Conservation (phyloP, 352 stramenopile genomes). For the Globisporangium yorkense region DNA sequence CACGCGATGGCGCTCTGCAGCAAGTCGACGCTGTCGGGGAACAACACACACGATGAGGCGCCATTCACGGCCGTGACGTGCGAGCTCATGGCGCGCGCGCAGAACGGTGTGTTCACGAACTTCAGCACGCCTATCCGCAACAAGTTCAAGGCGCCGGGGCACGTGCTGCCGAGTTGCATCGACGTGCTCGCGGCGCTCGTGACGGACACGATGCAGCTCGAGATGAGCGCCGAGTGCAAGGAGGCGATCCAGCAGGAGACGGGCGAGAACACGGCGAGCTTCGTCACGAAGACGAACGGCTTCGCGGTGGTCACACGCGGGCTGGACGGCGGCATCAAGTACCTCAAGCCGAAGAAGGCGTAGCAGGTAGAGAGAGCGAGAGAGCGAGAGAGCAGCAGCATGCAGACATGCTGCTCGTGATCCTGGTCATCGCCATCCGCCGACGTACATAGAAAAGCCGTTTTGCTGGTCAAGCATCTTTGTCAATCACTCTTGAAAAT, state of each 20-base stretch:
- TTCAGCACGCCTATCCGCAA: constrained; percentile 56
- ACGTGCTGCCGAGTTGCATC: constrained; percentile 53
- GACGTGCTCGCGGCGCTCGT: constrained; percentile 38
- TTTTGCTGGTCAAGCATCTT: too few relatives aligned
- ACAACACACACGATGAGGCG: constrained; percentile 20
- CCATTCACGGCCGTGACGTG: constrained; percentile 56
- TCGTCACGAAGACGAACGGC: constrained; percentile 32
- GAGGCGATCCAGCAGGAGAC: constrained; percentile 44
- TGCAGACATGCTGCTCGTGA: background rate
- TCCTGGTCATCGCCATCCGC: too few relatives aligned
- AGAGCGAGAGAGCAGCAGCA: background rate
- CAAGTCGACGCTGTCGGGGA: constrained; percentile 35
- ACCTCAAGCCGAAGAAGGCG: constrained; percentile 18
- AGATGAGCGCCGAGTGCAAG: constrained; percentile 31
- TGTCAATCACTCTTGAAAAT: constrained; percentile 6
- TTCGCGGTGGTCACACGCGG: constrained; percentile 64
- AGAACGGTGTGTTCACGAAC: constrained; percentile 75
- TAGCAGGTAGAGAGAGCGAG: background rate
- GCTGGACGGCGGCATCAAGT: constrained; percentile 39
- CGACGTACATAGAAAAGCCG: too few relatives aligned
- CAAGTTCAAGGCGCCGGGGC: constrained; percentile 34
- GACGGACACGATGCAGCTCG: constrained; percentile 31
- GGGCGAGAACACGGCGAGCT: constrained; percentile 52
- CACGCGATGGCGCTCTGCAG: constrained; percentile 45
- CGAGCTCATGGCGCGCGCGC: constrained; percentile 53